phyloP scores from a whole-genome alignment of 768 basidiomycete species.

The Collybiopsis luxurians region DNA sequence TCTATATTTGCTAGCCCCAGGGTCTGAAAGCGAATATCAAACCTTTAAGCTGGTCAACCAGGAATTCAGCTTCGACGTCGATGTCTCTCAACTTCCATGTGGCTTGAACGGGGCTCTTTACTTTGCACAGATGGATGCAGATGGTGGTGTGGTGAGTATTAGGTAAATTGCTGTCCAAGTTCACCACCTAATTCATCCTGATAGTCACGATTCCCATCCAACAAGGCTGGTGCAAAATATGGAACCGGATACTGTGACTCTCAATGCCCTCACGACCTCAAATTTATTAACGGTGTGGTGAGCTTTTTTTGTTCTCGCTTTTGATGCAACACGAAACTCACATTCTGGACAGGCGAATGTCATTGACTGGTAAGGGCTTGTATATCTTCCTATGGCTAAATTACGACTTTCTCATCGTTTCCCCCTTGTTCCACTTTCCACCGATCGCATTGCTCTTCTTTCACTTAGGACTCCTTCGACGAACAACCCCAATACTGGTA shows the following conservation, averaged over 20 bases:
- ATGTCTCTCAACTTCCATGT: constrained; percentile 44
- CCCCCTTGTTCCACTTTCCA: no score
- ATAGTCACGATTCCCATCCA: constrained; percentile 31
- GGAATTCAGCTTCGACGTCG: constrained; percentile 49
- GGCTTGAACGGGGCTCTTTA: constrained; percentile 48
- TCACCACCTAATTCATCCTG: no score
- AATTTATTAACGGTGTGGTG: constrained; percentile 60
- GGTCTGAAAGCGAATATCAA: constrained; percentile 27
- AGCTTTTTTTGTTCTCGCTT: constrained; percentile 10
- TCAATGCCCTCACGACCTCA: constrained; percentile 60
- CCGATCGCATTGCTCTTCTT: no score
- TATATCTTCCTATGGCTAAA: no score
- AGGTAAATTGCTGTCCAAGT: no score
- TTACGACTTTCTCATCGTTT: no score
- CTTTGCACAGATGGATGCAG: constrained; percentile 44
- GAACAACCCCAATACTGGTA: constrained; percentile 33
- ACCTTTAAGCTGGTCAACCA: constrained; percentile 28
- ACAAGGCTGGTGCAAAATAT: constrained; percentile 54
- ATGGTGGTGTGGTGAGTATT: constrained; percentile 44
- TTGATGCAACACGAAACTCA: neutral
- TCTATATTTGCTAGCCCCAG: constrained; percentile 30
- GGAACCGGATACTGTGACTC: constrained; percentile 66
- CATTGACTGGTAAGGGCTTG: constrained; percentile 33
- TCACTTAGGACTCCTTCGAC: constrained; percentile 15
- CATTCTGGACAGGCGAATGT: constrained; percentile 31